Evolutionary conservation across 164 flowering plant species (phyloP), one percentile per base, ranked within the genome.

Genomic region (Vitis cinerea): DNA sequence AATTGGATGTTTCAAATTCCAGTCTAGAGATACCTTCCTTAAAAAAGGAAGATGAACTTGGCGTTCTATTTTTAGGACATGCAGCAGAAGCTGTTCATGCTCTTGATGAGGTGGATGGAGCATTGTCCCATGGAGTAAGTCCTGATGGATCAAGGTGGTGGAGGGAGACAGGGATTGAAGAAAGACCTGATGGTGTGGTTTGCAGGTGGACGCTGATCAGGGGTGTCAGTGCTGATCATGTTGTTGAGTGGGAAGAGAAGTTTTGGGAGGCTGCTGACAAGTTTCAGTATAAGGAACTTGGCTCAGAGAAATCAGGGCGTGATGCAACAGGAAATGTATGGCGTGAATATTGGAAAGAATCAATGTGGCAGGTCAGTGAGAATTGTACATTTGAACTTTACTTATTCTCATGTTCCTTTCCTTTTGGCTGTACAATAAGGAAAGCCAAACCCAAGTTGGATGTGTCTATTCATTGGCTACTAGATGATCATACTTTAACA

Each of bases 221-320:
- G 71, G 97, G 98, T 71, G 88, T 91, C 52, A 89, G 89, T 82
- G 91, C 94, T 66, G 91, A 93, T 62, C 72, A 79, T 77, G 76
- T 65, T 61, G 74, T 87, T 57, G 97, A 95, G 74, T 95, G 98
- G 98, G 97, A 95, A 81, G 94, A 91, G 53, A 93, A 95, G 72
- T 93, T 66, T 66, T 95, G 99, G 99, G 99, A 95, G 74, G 99
- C 98, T 70, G 82, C 94, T 61, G 92, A 86, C 74, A 84, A 88
- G 69, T 82, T 87, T 66, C 89, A 78, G 17, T 83, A 90, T 67
- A 95, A 95, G 83, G 99, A 95, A 77, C 97, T 93, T 70, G 99
- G 98, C 58, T 91, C 99, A 8, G 97, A 95, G 78, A 95, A 95
- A 79, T 90, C 97, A 17, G 99, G 99, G 19, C 93, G 98, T 23